Conservation (phyloP, 352 stramenopile species). For the Pythium phragmiticola region DNA sequence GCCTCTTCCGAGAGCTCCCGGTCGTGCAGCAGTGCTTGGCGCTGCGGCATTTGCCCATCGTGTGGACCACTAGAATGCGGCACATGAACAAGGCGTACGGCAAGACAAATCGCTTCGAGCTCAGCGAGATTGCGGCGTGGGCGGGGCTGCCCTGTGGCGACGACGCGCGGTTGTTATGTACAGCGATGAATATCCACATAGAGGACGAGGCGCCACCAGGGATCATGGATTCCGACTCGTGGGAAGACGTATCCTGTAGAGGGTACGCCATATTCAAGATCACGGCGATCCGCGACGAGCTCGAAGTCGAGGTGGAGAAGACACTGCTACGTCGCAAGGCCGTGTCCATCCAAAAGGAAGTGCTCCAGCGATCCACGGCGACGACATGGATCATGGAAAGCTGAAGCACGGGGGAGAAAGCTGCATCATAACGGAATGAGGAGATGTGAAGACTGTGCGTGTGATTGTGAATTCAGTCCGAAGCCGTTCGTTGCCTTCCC, state of each 20-base stretch:
- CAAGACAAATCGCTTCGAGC: conserved; percentile 54
- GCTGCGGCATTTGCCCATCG: conserved; percentile 38
- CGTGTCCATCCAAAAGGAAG: conserved; percentile 1
- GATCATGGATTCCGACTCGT: not conserved
- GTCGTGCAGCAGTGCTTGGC: conserved; percentile 42
- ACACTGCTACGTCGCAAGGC: conserved; percentile 6
- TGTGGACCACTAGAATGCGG: conserved; percentile 37
- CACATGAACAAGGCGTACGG: conserved; percentile 65
- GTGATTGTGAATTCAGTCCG: conserved; percentile 3
- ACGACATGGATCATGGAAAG: conserved; percentile 2
- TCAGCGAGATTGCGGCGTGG: conserved; percentile 41
- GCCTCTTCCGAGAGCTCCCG: conserved; percentile 28
- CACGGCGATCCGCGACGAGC: conserved; percentile 8
- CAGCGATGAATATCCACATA: conserved; percentile 45
- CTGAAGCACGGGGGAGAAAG: not conserved
- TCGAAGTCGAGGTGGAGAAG: conserved; percentile 5
- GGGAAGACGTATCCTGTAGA: not conserved
- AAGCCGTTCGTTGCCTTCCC: not conserved
- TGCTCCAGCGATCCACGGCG: not conserved
- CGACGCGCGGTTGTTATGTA: conserved; percentile 36
- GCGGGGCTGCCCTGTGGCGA: conserved; percentile 26
- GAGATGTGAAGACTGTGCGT: not conserved
- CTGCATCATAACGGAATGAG: not conserved
- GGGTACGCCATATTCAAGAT: conserved; percentile 21
- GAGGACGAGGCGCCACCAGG: conserved; percentile 1